Conservation (phyloP, 176 grass and related monocot species). For the Eremochloa ophiuroides region DNA sequence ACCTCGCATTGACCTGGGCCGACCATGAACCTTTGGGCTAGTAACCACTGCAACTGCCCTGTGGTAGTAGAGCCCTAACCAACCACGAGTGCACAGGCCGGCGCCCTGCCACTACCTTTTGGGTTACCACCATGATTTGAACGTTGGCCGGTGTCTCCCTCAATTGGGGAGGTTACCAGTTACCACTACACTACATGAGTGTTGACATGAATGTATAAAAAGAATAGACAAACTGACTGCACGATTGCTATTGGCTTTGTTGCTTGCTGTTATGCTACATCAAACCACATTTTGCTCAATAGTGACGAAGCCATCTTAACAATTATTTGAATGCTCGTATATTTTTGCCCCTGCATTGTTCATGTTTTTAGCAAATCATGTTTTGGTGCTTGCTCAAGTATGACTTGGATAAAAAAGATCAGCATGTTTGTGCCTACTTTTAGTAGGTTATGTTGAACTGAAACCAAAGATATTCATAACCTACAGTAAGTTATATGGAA, state of each 20-base stretch:
- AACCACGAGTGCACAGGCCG: no score
- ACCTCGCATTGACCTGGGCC: no score
- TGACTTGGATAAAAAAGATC: background rate
- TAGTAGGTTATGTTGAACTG: background rate
- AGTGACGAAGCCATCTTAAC: background rate
- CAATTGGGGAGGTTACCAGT: background rate
- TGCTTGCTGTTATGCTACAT: background rate
- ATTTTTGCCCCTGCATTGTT: background rate
- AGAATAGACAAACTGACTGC: background rate
- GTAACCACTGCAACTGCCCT: no score
- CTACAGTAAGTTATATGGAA: background rate
- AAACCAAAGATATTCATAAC: background rate
- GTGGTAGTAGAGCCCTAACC: no score
- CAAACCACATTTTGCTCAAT: background rate
- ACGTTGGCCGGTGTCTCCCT: no score
- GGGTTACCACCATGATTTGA: no score
- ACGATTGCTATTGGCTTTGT: background rate
- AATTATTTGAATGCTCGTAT: background rate
- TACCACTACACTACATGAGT: background rate
- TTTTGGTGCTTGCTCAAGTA: background rate
- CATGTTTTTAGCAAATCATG: background rate
- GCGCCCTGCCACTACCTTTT: no score
- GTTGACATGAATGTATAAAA: background rate
- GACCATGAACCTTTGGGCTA: no score
- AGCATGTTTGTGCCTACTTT: background rate